A percentile compares a stretch with the other conserved stretches of the same genome.
Evolutionary conservation across 306 rosid species (phyloP).

Genomic region (Hippophae gyantsensis): DNA sequence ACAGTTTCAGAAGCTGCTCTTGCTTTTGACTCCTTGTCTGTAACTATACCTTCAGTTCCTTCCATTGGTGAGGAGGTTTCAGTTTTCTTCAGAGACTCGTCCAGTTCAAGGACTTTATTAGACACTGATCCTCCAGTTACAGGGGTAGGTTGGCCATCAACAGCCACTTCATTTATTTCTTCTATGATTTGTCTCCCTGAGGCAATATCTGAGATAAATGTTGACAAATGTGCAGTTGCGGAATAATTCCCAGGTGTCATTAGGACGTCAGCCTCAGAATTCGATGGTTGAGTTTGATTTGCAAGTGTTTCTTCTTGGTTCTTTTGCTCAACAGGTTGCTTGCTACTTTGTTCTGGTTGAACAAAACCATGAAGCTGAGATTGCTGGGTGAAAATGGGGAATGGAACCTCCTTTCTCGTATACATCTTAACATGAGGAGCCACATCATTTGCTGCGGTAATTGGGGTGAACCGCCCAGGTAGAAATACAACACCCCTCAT

Average conservation of each 20-base stretch:
- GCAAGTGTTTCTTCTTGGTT: constrained; percentile 12
- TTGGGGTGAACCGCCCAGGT: constrained; percentile 33
- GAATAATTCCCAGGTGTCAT: not conserved
- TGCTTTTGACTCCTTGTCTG: constrained; percentile 14
- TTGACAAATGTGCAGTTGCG: constrained; percentile 6
- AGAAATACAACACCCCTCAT: constrained; percentile 50
- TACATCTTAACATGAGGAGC: constrained; percentile 45
- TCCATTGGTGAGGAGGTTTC: constrained; percentile 20
- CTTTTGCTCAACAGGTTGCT: constrained; percentile 24
- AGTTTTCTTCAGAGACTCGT: constrained; percentile 17
- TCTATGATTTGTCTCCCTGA: constrained; percentile 23
- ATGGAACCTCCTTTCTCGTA: constrained; percentile 33
- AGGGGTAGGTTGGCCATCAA: constrained; percentile 18
- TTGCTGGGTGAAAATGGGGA: constrained; percentile 26
- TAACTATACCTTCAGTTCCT: constrained; percentile 26
- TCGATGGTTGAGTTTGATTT: constrained; percentile 8
- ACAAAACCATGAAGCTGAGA: constrained; percentile 19
- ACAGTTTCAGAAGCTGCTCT: constrained; percentile 21
- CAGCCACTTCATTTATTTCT: constrained; percentile 12
- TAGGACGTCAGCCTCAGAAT: constrained; percentile 2
- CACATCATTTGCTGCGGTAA: constrained; percentile 43
- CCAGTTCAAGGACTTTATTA: constrained; percentile 20
- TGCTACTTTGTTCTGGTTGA: constrained; percentile 25
- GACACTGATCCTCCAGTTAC: constrained; percentile 10
- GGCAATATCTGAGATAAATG: constrained; percentile 11